Conservation (phyloP, 202 grass and related monocot species). For the Eragrostis tef region DNA sequence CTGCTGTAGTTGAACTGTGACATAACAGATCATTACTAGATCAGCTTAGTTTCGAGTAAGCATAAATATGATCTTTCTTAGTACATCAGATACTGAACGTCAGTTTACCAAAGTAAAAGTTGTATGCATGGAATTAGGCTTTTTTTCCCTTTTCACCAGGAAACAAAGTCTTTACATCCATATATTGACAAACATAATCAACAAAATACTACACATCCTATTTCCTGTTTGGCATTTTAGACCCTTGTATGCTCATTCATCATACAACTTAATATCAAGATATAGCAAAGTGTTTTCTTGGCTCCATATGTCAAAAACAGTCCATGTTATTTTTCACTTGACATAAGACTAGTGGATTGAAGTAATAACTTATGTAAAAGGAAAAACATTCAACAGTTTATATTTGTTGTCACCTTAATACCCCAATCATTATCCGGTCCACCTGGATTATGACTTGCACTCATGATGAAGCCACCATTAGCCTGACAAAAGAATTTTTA, state of each 20-base stretch:
- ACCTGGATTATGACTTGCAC: conserved; percentile 95
- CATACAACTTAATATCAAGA: conserved; percentile 9
- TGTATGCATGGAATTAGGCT: not conserved
- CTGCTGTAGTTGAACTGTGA: conserved; percentile 93
- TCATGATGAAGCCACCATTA: conserved; percentile 93
- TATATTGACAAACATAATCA: conserved; percentile 32
- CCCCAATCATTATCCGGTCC: conserved; percentile 90
- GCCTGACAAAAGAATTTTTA: conserved; percentile 55
- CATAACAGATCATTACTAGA: conserved; percentile 26
- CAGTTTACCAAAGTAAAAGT: not conserved
- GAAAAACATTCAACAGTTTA: conserved; percentile 5
- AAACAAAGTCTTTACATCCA: not conserved
- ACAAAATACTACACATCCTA: not conserved
- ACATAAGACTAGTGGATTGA: conserved; percentile 31
- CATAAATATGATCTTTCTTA: conserved; percentile 3
- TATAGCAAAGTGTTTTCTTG: conserved; percentile 11
- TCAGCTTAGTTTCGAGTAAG: conserved; percentile 12
- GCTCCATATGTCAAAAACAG: conserved; percentile 10
- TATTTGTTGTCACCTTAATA: conserved; percentile 70
- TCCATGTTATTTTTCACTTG: not conserved
- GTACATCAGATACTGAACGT: not conserved
- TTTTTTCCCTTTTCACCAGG: not conserved
- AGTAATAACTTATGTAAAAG: conserved; percentile 24
- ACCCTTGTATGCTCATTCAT: not conserved
- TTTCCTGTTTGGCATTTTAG: not conserved